These are phyloP conservation scores for Globisporangium acanthophoron DNA, from an alignment of 352 stramenopile genomes.

Conservation along the genomic window DNA sequence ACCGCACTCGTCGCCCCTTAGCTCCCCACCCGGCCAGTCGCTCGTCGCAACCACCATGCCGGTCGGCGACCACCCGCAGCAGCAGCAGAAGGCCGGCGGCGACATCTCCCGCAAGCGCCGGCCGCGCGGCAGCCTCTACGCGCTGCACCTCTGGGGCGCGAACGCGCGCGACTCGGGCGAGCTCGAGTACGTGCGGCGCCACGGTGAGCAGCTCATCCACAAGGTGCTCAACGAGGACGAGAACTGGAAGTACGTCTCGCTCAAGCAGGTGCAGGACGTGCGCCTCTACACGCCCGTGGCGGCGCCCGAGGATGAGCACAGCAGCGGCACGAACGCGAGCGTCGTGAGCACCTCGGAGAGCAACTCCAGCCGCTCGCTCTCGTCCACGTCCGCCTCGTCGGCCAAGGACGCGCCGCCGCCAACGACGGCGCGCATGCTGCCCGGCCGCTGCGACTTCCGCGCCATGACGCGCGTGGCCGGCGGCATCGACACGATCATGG, in stretches of 20 bases:
- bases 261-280: slow-evolving; percentile 61
- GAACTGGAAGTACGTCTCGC: slow-evolving; percentile 39
- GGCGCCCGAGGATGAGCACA: slow-evolving; percentile 9
- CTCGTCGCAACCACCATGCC: not conserved
- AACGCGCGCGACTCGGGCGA: slow-evolving; percentile 26
- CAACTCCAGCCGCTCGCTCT: slow-evolving; percentile 16
- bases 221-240: slow-evolving; percentile 43
- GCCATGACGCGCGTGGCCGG: slow-evolving; percentile 62
- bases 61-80: slow-evolving; percentile 7
- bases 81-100: not conserved
- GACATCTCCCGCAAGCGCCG: slow-evolving; percentile 6
- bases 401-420: slow-evolving; percentile 8
- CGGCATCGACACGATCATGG: slow-evolving; percentile 47
- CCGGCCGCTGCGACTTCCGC: slow-evolving; percentile 52
- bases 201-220: slow-evolving; percentile 40
- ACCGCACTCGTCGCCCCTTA: not conserved
- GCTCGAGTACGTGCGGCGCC: slow-evolving; percentile 50
- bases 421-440: slow-evolving; percentile 13
- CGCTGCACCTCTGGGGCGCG: slow-evolving; percentile 35
- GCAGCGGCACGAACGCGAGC: slow-evolving; percentile 1
- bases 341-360: not conserved
- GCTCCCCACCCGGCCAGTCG: not conserved
- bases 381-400: slow-evolving; percentile 16
- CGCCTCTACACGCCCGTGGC: slow-evolving; percentile 52
- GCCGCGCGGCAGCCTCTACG: slow-evolving; percentile 23